Evolutionary conservation across 192 early-diverging fungal genomes (phyloP).

Genomic region (Rhizophagus sp.): DNA sequence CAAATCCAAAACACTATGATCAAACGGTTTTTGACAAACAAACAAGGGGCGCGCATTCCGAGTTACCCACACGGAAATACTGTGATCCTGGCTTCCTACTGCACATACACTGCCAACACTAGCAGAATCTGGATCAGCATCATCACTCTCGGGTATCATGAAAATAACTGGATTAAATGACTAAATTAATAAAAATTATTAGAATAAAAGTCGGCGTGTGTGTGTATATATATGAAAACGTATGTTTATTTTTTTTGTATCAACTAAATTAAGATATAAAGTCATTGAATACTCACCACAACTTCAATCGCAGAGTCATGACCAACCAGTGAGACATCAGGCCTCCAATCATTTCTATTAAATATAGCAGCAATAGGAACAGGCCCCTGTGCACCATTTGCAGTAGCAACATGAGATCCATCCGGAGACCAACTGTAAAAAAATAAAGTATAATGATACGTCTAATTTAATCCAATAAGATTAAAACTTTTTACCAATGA

Average conservation of each 20-base stretch:
- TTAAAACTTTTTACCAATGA: neutral
- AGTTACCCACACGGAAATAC: constrained; percentile 88
- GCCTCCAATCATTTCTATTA: constrained; percentile 71
- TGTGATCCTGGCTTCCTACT: constrained; percentile 86
- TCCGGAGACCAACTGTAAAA: constrained; percentile 89
- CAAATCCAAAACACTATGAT: constrained; percentile 84
- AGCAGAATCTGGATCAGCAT: constrained; percentile 28
- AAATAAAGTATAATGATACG: neutral
- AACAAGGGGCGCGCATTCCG: constrained; percentile 69
- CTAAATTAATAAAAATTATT: neutral
- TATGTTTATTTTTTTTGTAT: neutral
- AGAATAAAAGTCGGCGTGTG: neutral
- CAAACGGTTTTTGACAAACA: constrained; percentile 71
- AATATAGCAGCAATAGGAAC: constrained; percentile 83
- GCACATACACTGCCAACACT: constrained; percentile 71
- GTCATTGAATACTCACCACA: constrained; percentile 49
- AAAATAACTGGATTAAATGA: constrained; percentile 22
- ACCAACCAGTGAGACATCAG: constrained; percentile 84
- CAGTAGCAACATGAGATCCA: constrained; percentile 87
- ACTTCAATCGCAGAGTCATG: constrained; percentile 88
- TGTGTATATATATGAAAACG: neutral
- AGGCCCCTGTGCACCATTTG: constrained; percentile 82
- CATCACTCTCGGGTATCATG: constrained; percentile 25
- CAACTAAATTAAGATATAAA: neutral
- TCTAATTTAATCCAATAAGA: neutral